Evolutionary conservation across 176 grass and related monocot species (phyloP), one percentile per base, ranked within the genome.

Genomic region (Themeda triandra): DNA sequence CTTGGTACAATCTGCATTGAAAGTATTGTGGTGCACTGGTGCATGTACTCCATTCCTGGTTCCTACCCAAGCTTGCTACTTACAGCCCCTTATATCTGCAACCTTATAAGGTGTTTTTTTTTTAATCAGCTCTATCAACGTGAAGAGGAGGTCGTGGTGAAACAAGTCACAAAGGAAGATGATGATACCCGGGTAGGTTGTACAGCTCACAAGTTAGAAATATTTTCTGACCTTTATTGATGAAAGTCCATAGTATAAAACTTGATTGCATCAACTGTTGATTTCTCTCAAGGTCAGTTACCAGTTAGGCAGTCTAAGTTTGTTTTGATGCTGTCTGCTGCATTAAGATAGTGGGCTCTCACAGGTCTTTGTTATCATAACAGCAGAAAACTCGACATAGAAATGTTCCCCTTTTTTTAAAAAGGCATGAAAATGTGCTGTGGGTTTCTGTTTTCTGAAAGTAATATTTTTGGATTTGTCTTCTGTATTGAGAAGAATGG

Each of bases 101-200:
- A 24, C 13, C 58, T 82, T 46, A 83, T 19, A 74, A 15, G 24
- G 35, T 19, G 8, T 10, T 73, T 0, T 37, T 83, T 30, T 66
- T 81, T 64, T 29, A 14, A 65, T 75, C 82, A 98, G 96, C 93
- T 98, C 77, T 95, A 93, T 48, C 87, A 92, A 89, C 88, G 24
- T 0, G 83, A 90, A 45, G 88, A 91, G 86, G 86, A 64, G 53
- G 91, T 80, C 35, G 80, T 77, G 9, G 86, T 73, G 31, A 86
- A 88, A 86, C 86, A 90, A 90, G 93, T 84, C 85, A 66, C 82
- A 23, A 81, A 85, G 49, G 73, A 88, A 73, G 92, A 89, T 85
- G 82, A 85, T 77, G 78, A 84, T 66, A 76, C 31, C 48, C 80
- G 27, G 86, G 95, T 98, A 85, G 40, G 86, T 77, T 83, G 5